Conservation (phyloP, 2,329 filamentous ascomycete genomes). For the Botrytis deweyae region DNA sequence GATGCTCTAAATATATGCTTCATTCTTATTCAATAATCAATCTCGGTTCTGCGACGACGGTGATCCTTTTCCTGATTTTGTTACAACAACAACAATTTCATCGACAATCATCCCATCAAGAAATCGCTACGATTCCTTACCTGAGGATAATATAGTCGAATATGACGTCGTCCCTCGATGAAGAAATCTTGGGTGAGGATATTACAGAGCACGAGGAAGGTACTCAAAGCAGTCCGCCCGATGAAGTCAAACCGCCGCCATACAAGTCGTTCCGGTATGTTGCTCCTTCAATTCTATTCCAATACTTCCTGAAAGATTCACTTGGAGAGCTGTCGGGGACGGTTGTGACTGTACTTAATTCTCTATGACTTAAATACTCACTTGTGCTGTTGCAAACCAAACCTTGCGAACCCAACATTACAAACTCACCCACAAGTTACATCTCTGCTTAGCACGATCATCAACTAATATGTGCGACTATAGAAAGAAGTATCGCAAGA, state of each 20-base stretch:
- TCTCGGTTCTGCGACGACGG: conserved; percentile 10
- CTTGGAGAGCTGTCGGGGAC: background rate
- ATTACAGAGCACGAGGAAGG: conserved; percentile 9
- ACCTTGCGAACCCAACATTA: background rate
- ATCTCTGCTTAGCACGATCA: background rate
- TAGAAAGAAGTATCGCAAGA: conserved; percentile 96
- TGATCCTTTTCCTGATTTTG: background rate
- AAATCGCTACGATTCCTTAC: too few species aligned
- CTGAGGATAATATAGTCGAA: background rate
- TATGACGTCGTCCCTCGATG: conserved; percentile 15
- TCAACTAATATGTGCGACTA: conserved; percentile 50
- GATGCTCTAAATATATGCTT: conserved; percentile 16
- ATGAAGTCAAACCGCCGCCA: background rate
- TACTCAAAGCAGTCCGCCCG: conserved; percentile 4
- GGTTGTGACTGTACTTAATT: background rate
- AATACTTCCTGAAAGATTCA: background rate
- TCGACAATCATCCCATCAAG: background rate
- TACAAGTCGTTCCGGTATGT: conserved; percentile 10
- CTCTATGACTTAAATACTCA: background rate
- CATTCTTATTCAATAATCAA: background rate
- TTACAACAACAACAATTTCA: background rate
- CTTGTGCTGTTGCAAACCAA: background rate
- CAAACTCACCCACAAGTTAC: background rate
- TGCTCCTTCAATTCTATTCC: background rate
- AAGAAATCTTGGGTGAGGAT: conserved; percentile 18